Evolutionary conservation across 148 eudicot genomes (phyloP), one percentile per base, ranked within the genome.

Genomic region (Chenopodium suecicum): DNA sequence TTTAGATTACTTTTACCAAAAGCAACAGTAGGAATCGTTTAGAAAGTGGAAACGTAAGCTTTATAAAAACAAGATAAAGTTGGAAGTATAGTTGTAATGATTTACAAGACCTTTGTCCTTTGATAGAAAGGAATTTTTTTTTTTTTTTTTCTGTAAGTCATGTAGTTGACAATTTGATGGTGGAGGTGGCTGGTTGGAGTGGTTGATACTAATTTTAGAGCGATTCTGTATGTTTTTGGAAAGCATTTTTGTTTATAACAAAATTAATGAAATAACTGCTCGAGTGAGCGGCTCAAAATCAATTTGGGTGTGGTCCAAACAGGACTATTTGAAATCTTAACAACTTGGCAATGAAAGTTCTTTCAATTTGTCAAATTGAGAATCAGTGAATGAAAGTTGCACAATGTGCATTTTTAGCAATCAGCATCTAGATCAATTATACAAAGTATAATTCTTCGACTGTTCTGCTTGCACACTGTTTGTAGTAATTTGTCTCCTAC

Each of bases 231-330:
- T 25, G 77, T 44, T 48, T 74, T 22, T 25, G 25, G 63, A 25
- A 17, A 62, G 25, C 83, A 50, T 27, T 64, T 74, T 50, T 47
- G 78, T 23, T 46, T 22, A 78, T n/a, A 66, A 65, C 72, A 22
- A 31, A 66, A 10, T 74, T 44, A 37, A 11, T 23, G 54, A 48
- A 64, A 65, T 14, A 19, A 32, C 62, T 17, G 63, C 71, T 74
- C 0, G 29, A 29, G 48, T 50, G 50, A 27, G 74, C 29, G 41
- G 47, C 23, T 74, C 62, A 19, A 22, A 74, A 12, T 60, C 44
- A 13, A 27, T 80, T 4, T 60, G 31, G 52, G 32, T 20, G 72
- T 64, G 73, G 72, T 78, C 72, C 80, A 64, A 68, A 66, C 13
- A 20, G 31, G 19, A 64, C 5, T 25, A 13, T 16, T 7, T 1